Conservation (phyloP, 495 filamentous ascomycete species). For the Trichoderma asperelloides region DNA sequence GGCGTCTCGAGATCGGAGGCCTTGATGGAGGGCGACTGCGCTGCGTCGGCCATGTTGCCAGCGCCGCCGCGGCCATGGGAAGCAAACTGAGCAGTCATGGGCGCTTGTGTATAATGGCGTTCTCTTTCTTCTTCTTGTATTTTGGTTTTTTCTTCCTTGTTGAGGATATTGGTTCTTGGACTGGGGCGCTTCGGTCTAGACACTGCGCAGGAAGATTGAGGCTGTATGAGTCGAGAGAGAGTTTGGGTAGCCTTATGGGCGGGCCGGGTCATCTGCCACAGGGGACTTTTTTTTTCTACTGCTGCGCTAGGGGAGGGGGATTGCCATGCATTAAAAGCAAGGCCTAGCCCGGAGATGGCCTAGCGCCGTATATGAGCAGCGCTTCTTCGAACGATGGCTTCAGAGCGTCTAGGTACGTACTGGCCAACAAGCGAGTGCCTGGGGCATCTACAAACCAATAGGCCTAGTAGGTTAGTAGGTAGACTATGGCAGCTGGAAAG, state of each 20-base stretch:
- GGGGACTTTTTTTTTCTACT: not conserved
- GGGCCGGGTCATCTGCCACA: slow-evolving; percentile 1
- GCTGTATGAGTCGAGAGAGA: not conserved
- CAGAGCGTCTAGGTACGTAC: too few relatives aligned
- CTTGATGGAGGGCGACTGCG: slow-evolving; percentile 36
- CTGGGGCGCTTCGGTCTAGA: too few relatives aligned
- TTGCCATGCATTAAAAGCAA: not conserved
- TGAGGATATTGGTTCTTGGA: too few relatives aligned
- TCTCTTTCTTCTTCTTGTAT: not conserved
- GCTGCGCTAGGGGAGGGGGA: not conserved
- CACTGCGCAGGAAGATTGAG: too few relatives aligned
- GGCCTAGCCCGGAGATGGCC: not conserved
- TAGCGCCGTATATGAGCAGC: not conserved
- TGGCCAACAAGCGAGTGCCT: too few relatives aligned
- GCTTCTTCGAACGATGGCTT: too few relatives aligned
- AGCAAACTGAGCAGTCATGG: slow-evolving; percentile 25
- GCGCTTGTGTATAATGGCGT: not conserved
- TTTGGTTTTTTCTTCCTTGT: not conserved
- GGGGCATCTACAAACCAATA: too few relatives aligned
- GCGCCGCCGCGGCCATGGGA: slow-evolving; percentile 46
- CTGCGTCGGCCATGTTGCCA: slow-evolving; percentile 66
- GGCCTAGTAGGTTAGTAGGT: too few relatives aligned
- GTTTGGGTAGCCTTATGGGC: slow-evolving; percentile 3
- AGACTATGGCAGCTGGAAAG: too few relatives aligned
- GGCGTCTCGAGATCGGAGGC: slow-evolving; percentile 67